Evolutionary conservation across 2,329 filamentous ascomycete species (phyloP).

Genomic region (Aspergillus pseudoviridinutans): DNA sequence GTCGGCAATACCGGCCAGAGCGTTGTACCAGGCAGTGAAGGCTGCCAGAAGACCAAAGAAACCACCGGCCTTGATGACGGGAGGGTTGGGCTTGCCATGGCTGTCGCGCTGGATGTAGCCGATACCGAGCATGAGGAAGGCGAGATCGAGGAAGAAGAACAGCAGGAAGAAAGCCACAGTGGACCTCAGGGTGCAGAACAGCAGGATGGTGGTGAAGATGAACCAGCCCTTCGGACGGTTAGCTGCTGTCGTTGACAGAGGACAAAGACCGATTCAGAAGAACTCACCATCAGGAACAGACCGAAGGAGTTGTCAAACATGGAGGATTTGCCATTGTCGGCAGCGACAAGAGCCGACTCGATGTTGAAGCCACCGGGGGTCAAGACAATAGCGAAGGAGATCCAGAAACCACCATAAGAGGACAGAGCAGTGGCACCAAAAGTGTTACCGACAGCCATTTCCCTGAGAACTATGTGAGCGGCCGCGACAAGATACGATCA

Average conservation of each 20-base stretch:
- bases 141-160: constrained; percentile 72
- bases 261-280: not conserved
- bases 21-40: constrained; percentile 84
- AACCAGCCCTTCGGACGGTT: constrained; percentile 62
- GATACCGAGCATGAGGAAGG: constrained; percentile 69
- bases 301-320: constrained; percentile 61
- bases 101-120: constrained; percentile 56
- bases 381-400: constrained; percentile 67
- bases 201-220: constrained; percentile 74
- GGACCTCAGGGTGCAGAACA: constrained; percentile 71
- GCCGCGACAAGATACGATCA: not conserved
- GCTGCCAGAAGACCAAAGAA: constrained; percentile 76
- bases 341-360: constrained; percentile 34
- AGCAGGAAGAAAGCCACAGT: constrained; percentile 74
- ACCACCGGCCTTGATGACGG: constrained; percentile 67
- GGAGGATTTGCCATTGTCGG: constrained; percentile 24
- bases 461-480: constrained; percentile 49
- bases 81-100: constrained; percentile 37
- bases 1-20: constrained; percentile 76
- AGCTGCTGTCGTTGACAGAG: constrained; percentile 1
- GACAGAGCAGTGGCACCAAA: constrained; percentile 78
- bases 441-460: constrained; percentile 84
- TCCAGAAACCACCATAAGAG: constrained; percentile 82
- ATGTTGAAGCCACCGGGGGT: constrained; percentile 66
- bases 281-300: constrained; percentile 63